Evolutionary conservation across 345 rosid genomes (phyloP), one percentile per base, ranked within the genome.

Genomic region (Gossypium arboreum): DNA sequence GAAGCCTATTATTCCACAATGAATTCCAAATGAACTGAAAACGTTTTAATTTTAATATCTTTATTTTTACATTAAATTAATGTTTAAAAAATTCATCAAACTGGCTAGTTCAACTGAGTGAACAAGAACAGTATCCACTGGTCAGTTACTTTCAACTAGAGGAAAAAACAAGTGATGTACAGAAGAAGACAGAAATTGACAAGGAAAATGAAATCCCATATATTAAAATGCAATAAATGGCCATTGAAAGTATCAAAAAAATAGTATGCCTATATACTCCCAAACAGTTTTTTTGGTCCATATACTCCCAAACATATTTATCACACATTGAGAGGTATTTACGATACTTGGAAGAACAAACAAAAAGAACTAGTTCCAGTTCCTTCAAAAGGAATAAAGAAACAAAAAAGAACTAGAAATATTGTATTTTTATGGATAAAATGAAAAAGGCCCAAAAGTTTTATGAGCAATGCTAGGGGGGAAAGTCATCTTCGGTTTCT

Each of bases 171-270:
- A 50, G 44, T 9, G 16, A 22, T 13, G 11, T 68, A 41, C 4
- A 51, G 24, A 51, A 51, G 39, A 27, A 51, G 29, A 29, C 59
- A 69, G 16, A 69, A 16, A 51, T 27, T 51, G 73, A 51, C 73
- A 69, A 50, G 7, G 57, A 27, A 69, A 69, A 25, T 27, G 22
- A 69, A 15, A 50, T 27, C 59, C 11, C 24, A 50, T 10, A 25
- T 69, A 69, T 51, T 20, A 69, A 10, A 25, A 51, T 69, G 73
- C 73, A 51, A 69, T 69, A 50, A 27, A 69, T 69, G 60, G 27
- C 24, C 60, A 29, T 51, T 17, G 60, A 29, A 51, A 29, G 59
- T 9, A 51, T 27, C 45, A 69, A 69, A 18, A 34, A 51, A 29
- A 51, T 27, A 4, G 47, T 51, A 27, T 9, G 24, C 60, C 16